Percentiles rank a stretch among this genome's conserved stretches.
Evolutionary conservation across 768 basidiomycete genomes (phyloP).

Genomic region (Brasilioporus rufonigricans): DNA sequence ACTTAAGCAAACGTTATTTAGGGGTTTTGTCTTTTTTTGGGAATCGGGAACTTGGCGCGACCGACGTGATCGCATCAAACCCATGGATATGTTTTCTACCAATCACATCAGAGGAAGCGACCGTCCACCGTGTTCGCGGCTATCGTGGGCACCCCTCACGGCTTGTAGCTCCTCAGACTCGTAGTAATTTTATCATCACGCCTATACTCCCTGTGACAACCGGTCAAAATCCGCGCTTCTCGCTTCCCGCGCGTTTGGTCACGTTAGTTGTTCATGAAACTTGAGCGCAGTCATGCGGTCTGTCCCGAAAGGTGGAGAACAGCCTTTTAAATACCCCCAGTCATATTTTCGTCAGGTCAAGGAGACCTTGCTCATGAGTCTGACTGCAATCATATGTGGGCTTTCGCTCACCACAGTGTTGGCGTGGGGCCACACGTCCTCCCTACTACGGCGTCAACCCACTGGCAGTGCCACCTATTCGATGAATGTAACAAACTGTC

Average conservation of each 20-base stretch:
- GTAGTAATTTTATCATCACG: no score
- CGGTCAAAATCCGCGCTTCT: background rate
- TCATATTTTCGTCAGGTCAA: background rate
- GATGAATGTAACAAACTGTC: constrained; percentile 31
- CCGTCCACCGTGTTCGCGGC: no score
- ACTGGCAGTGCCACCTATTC: constrained; percentile 15
- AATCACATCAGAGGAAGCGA: no score
- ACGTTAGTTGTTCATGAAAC: background rate
- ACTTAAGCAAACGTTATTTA: no score
- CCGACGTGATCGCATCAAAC: no score
- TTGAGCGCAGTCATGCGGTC: background rate
- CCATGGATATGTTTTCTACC: no score
- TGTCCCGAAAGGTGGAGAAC: background rate
- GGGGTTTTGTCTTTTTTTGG: no score
- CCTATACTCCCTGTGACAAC: no score
- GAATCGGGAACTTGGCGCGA: no score
- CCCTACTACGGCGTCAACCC: constrained; percentile 6
- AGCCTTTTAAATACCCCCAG: constrained; percentile 3
- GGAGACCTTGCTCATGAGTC: background rate
- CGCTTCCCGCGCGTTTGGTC: background rate
- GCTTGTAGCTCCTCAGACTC: no score
- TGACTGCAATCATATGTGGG: constrained; percentile 7
- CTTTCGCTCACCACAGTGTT: constrained; percentile 3
- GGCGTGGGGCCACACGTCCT: constrained; percentile 4
- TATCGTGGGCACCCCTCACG: no score